Evolutionary conservation across 805 yeast genomes (phyloP).

Genomic region (Metschnikowia picachoensis): DNA sequence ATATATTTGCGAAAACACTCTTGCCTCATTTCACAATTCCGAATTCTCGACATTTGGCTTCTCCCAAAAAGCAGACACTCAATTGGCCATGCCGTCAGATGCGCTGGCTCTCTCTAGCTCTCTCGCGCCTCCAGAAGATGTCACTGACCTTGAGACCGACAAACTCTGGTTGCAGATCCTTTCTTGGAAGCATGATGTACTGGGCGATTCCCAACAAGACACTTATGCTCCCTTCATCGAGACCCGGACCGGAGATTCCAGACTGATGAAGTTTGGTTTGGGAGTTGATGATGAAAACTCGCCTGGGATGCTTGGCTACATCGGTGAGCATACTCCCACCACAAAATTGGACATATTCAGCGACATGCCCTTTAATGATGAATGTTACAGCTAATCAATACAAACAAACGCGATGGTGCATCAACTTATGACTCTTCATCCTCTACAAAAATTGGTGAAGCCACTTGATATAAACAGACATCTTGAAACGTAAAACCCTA

Average conservation of each 20-base stretch:
- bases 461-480: too few species aligned
- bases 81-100: conserved; percentile 1
- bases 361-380: conserved; percentile 21
- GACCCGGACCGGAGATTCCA: background rate
- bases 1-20: conserved; percentile 12
- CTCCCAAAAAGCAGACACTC: conserved; percentile 11
- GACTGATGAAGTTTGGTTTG: background rate
- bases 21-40: conserved; percentile 11
- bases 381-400: background rate
- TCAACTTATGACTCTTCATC: background rate
- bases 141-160: conserved; percentile 30
- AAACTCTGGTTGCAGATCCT: conserved; percentile 34
- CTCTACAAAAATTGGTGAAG: too few species aligned
- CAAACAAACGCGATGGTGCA: background rate
- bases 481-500: too few species aligned
- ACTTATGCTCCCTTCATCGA: background rate
- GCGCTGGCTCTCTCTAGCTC: background rate
- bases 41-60: conserved; percentile 12
- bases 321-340: background rate
- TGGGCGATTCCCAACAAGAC: conserved; percentile 5
- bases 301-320: background rate
- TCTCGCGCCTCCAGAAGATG: conserved; percentile 6
- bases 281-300: background rate
- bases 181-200: conserved; percentile 24
- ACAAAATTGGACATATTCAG: conserved; percentile 25